Percentiles rank a stretch among this genome's conserved stretches.
These are phyloP conservation scores for Rhododendron kiyosumense DNA, from an alignment of 148 eudicot species.

Conservation along the genomic window DNA sequence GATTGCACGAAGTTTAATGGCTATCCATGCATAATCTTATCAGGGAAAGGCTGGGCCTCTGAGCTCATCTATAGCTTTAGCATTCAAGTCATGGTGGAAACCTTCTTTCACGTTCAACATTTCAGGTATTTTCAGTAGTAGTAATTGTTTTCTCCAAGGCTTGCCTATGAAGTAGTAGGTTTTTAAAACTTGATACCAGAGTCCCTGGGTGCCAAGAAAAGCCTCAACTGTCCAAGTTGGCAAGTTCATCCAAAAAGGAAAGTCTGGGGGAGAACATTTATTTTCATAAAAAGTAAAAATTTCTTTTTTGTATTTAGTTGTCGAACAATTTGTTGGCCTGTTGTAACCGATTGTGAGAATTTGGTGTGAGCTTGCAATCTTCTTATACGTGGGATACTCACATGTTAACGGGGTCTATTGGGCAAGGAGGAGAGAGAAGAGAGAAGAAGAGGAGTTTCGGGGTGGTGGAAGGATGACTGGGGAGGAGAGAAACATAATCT, in stretches of 20 bases:
- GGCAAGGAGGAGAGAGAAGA: not conserved
- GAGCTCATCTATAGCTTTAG: constrained; percentile 73
- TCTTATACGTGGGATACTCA: not conserved
- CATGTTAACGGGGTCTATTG: not conserved
- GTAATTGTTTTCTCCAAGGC: not conserved
- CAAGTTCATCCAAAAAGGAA: not conserved
- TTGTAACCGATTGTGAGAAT: not conserved
- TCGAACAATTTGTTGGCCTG: not conserved
- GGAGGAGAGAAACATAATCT: not conserved
- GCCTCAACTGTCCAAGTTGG: not conserved
- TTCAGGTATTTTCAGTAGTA: constrained; percentile 49
- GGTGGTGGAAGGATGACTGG: not conserved
- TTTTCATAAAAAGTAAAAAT: not conserved
- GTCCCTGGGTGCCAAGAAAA: not conserved
- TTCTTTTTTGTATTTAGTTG: not conserved
- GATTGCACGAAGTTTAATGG: not conserved
- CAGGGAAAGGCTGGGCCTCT: constrained; percentile 89
- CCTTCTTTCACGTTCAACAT: constrained; percentile 82
- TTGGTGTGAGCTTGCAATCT: not conserved
- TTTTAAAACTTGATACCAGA: not conserved
- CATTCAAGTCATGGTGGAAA: constrained; percentile 98
- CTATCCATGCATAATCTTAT: not conserved
- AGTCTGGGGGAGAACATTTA: not conserved
- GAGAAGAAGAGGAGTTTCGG: not conserved
- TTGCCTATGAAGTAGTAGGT: not conserved